These are phyloP conservation scores for Solanum peruvianum DNA, from an alignment of 257 asterid genomes.

Conservation along the genomic window DNA sequence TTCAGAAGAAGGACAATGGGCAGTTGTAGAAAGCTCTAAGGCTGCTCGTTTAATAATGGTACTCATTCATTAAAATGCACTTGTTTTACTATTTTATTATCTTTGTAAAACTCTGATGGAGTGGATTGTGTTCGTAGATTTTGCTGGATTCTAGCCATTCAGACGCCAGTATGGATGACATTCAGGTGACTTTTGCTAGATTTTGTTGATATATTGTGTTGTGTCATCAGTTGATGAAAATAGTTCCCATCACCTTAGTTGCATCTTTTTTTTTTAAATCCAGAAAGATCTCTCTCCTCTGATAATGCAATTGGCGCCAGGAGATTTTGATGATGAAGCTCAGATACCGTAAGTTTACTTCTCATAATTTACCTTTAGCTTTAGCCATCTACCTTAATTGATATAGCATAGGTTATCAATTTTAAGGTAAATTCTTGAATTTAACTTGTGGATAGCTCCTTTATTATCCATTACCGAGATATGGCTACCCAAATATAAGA, in stretches of 20 bases:
- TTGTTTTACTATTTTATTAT: not conserved
- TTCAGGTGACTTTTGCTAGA: constrained; percentile 53
- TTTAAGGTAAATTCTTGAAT: not conserved
- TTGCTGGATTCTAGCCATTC: constrained; percentile 63
- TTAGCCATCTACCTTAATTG: not conserved
- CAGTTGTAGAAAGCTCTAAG: constrained; percentile 62
- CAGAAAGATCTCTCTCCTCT: constrained; percentile 89
- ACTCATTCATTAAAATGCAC: not conserved
- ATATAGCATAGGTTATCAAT: not conserved
- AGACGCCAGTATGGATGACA: constrained; percentile 44
- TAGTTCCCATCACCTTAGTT: not conserved
- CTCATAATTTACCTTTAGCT: not conserved
- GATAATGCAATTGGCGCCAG: constrained; percentile 71
- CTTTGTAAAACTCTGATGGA: not conserved
- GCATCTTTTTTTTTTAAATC: not conserved
- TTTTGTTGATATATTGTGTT: not conserved
- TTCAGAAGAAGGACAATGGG: constrained; percentile 91
- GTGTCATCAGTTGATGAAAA: not conserved
- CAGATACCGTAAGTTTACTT: constrained; percentile 71
- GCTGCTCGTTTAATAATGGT: constrained; percentile 84
- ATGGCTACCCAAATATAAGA: not conserved
- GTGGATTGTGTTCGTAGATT: constrained; percentile 25
- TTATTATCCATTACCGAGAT: not conserved
- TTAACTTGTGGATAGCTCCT: not conserved
- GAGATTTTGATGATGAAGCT: constrained; percentile 20